These are phyloP conservation scores for Chlamydomonas sp. DNA, from an alignment of 139 green algal genomes.

Conservation along the genomic window DNA sequence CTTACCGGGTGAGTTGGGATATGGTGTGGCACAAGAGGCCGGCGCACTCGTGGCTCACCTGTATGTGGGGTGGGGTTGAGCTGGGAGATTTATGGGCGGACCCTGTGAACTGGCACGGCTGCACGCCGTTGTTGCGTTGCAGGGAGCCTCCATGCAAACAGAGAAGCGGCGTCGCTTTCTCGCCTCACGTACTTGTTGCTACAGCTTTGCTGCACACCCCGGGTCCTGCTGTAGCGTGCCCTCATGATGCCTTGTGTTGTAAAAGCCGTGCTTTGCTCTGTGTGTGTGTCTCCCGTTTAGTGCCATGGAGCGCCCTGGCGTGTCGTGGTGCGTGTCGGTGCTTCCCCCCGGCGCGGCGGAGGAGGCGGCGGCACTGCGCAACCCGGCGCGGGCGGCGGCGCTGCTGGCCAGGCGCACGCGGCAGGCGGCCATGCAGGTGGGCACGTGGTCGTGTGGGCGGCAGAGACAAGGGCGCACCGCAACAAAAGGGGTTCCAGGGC, in stretches of 20 bases:
- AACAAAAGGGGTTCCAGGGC: background rate
- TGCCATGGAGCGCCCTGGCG: background rate
- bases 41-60: too few species aligned
- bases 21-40: too few species aligned
- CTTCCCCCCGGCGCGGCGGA: background rate
- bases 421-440: slow-evolving; percentile 1
- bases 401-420: background rate
- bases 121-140: too few species aligned
- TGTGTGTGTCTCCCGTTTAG: background rate
- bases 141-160: too few species aligned
- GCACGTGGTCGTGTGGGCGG: slow-evolving; percentile 10
- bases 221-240: background rate
- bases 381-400: background rate
- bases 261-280: background rate
- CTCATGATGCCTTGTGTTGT: background rate
- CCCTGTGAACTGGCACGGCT: too few species aligned
- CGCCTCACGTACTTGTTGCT: too few species aligned
- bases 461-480: background rate
- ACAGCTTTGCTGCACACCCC: too few species aligned
- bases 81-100: too few species aligned
- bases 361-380: background rate
- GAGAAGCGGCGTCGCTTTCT: too few species aligned
- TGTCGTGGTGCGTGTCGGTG: slow-evolving; percentile 1
- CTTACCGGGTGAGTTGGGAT: background rate
- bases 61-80: too few species aligned